Base-by-base conservation (phyloP, 345 rosid species). In the Linum tenue region DNA sequence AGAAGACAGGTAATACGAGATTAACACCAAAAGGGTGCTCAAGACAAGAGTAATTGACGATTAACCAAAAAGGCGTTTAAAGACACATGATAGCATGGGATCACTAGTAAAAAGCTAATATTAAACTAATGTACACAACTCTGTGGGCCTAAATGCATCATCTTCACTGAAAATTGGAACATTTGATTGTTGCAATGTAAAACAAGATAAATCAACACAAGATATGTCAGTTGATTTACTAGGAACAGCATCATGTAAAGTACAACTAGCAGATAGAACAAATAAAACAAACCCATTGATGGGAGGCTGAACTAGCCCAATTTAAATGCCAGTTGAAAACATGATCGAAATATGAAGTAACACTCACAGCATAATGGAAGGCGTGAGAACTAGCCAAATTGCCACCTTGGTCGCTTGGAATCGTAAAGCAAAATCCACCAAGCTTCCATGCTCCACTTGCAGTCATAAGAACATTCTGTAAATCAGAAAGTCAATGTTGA, bases 361-460 rank as follows among this genome's bases (percentile, higher is more conserved):
- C 55, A 82, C 99, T 79, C 77, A 94, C 99, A 75, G 95, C 75
- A 80, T 85, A 94, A 74, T 94, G 97, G 62, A 90, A 94, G 68
- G 89, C 76, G 75, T 79, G 88, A 63, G 72, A 81, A 72, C 72
- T 77, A 68, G 87, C 75, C 65, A 74, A 79, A 75, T 85, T 81
- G 58, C 82, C 77, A 60, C 75, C 77, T 70, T 90, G 92, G 64
- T 88, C 91, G 7, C 80, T 51, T 60, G 95, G 56, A 71, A 85
- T 75, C 63, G 97, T 85, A 84, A 94, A 88, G 16, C 97, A 86
- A 80, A 94, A 94, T 68, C 99, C 99, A 44, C 92, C 92, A 71
- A 94, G 95, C 79, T 94, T 94, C 99, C 99, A 94, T 50, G 99
- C 95, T 70, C 99, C 99, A 78, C 79, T 68, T 51, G 89, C 84